Percentiles rank a stretch among this genome's conserved stretches.
phyloP scores from a whole-genome alignment of 257 asterid genomes.

The Hygrophila difformis region DNA sequence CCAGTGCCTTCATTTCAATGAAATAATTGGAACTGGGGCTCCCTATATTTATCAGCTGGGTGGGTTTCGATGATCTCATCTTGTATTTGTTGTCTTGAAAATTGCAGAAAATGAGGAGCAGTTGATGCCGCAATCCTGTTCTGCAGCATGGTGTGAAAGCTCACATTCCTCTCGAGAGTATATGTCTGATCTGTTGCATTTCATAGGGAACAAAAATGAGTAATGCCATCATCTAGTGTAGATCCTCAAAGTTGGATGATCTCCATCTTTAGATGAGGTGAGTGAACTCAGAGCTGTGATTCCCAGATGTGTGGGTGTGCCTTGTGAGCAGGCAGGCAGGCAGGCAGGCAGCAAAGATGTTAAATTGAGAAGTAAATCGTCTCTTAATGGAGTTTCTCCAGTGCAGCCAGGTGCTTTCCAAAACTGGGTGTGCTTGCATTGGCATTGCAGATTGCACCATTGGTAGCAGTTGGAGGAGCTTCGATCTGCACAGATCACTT shows the following conservation, averaged over 20 bases:
- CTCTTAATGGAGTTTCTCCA: no score
- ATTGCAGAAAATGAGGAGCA: conserved; percentile 66
- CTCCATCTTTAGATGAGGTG: conserved; percentile 76
- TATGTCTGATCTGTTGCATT: conserved; percentile 49
- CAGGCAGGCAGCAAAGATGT: conserved; percentile 88
- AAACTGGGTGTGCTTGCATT: no score
- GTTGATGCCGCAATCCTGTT: conserved; percentile 76
- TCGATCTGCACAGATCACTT: conserved; percentile 81
- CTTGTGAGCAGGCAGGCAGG: no score
- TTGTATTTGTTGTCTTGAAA: conserved; percentile 40
- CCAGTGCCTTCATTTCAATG: conserved; percentile 48
- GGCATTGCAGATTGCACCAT: no score
- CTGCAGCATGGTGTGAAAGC: conserved; percentile 48
- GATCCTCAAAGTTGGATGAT: no score
- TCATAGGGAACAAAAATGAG: no score
- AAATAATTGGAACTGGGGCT: conserved; percentile 36
- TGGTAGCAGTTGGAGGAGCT: conserved; percentile 85
- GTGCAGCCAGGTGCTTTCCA: conserved; percentile 77
- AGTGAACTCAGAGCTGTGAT: conserved; percentile 60
- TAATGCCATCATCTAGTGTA: no score
- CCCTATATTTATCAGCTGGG: conserved; percentile 64
- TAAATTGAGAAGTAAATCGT: conserved; percentile 85
- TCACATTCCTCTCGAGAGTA: conserved; percentile 75
- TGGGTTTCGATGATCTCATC: conserved; percentile 40
- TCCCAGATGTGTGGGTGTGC: conserved; percentile 89